phyloP scores from a whole-genome alignment of 495 filamentous ascomycete genomes.

The Viridothelium virens region DNA sequence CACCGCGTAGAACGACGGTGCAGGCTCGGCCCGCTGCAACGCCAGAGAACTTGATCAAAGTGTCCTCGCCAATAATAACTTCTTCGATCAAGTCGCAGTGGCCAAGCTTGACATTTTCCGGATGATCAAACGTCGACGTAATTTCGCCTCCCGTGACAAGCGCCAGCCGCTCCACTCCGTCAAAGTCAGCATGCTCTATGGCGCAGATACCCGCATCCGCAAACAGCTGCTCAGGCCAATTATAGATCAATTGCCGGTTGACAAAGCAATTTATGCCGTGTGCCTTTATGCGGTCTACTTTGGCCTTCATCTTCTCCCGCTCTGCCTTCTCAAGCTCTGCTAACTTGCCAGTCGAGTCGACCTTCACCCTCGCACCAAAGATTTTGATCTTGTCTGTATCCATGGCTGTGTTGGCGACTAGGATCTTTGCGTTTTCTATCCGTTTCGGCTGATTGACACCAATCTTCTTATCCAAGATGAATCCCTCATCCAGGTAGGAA shows the following conservation, averaged over 20 bases:
- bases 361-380: conserved; percentile 92
- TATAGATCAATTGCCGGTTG: conserved; percentile 98
- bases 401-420: conserved; percentile 97
- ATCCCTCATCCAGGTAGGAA: conserved; percentile 95
- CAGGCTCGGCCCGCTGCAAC: conserved; percentile 91
- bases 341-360: conserved; percentile 87
- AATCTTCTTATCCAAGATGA: conserved; percentile 97
- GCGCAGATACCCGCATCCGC: conserved; percentile 95
- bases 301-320: conserved; percentile 97
- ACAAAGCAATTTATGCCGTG: conserved; percentile 99
- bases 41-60: conserved; percentile 92
- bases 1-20: conserved; percentile 92
- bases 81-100: conserved; percentile 95
- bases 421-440: conserved; percentile 94
- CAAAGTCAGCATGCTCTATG: conserved; percentile 98
- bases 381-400: conserved; percentile 99
- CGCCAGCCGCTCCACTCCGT: conserved; percentile 90
- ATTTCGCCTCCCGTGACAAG: conserved; percentile 97
- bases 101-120: conserved; percentile 90
- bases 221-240: conserved; percentile 99
- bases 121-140: conserved; percentile 94
- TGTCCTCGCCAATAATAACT: conserved; percentile 95
- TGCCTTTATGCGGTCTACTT: conserved; percentile 97
- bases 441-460: conserved; percentile 97
- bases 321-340: conserved; percentile 96